Percentiles rank a stretch among this genome's conserved stretches.
Evolutionary conservation across 306 rosid species (phyloP).

Genomic region (Glycine latifolia): DNA sequence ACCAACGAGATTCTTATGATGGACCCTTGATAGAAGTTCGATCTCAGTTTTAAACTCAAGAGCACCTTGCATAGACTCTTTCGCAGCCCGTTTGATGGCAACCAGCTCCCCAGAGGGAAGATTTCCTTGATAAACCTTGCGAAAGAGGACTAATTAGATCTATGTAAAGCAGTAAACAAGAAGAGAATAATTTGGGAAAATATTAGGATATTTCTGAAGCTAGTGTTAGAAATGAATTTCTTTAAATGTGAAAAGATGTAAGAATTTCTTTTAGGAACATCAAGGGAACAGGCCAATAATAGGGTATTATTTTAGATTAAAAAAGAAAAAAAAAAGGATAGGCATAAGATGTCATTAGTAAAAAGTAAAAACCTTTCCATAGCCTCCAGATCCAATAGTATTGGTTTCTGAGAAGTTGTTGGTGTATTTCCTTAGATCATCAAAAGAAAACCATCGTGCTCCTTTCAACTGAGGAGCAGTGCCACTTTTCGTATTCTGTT

Average conservation of each 20-base stretch:
- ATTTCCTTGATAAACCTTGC: slow-evolving; percentile 70
- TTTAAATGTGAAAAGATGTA: slow-evolving; percentile 15
- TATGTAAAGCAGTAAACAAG: slow-evolving; percentile 11
- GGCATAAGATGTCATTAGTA: slow-evolving; percentile 20
- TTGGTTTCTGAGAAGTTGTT: slow-evolving; percentile 60
- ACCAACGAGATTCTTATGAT: slow-evolving; percentile 81
- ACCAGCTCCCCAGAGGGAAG: slow-evolving; percentile 68
- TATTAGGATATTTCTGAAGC: slow-evolving; percentile 23
- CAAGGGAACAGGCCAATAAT: background rate
- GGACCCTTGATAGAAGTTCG: slow-evolving; percentile 90
- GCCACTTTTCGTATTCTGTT: slow-evolving; percentile 55
- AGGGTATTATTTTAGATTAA: background rate
- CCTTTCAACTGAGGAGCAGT: slow-evolving; percentile 71
- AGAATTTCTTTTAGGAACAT: slow-evolving; percentile 3
- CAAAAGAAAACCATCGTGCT: slow-evolving; percentile 73
- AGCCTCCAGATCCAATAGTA: slow-evolving; percentile 74
- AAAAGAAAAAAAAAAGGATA: background rate
- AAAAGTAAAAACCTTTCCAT: slow-evolving; percentile 69
- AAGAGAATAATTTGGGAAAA: slow-evolving; percentile 15
- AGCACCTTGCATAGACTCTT: slow-evolving; percentile 77
- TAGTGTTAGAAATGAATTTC: slow-evolving; percentile 25
- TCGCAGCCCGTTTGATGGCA: slow-evolving; percentile 76
- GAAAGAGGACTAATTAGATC: slow-evolving; percentile 45
- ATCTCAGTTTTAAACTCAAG: slow-evolving; percentile 83
- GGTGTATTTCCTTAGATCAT: slow-evolving; percentile 69